Conservation (phyloP, 257 asterid species). For the Scutellaria baicalensis region DNA sequence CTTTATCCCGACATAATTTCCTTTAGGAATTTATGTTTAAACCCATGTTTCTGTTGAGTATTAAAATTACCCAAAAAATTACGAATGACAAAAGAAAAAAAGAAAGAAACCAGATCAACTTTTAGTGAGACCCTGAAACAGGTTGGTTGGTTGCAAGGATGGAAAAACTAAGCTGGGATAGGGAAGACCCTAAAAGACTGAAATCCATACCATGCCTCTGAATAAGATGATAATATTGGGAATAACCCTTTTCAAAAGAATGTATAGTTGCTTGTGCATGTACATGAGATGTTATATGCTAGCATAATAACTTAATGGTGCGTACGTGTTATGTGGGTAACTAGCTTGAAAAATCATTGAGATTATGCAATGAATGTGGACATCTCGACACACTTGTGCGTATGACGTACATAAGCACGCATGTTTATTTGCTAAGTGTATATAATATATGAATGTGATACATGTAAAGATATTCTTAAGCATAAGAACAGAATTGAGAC, state of each 20-base stretch:
- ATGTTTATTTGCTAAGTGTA: not conserved
- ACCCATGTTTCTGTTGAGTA: not conserved
- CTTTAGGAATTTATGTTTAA: not conserved
- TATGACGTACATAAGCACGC: not conserved
- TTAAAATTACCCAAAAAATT: not conserved
- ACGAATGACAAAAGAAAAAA: not conserved
- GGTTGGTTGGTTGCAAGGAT: not conserved
- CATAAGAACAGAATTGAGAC: not conserved
- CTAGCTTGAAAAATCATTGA: not conserved
- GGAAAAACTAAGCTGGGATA: not conserved
- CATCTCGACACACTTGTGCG: not conserved
- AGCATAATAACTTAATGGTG: not conserved
- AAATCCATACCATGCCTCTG: not conserved
- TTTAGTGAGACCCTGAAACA: not conserved
- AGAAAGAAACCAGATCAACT: not conserved
- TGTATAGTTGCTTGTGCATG: not conserved
- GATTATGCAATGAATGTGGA: not conserved
- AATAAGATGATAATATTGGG: not conserved
- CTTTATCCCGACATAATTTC: not conserved
- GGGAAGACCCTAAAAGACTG: not conserved
- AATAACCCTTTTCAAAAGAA: not conserved
- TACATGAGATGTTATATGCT: not conserved
- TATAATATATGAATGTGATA: not conserved
- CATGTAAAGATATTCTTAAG: not conserved
- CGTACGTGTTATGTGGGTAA: not conserved